These are phyloP conservation scores for Umbellularia californica DNA, from an alignment of 164 flowering plant genomes.

Conservation along the genomic window DNA sequence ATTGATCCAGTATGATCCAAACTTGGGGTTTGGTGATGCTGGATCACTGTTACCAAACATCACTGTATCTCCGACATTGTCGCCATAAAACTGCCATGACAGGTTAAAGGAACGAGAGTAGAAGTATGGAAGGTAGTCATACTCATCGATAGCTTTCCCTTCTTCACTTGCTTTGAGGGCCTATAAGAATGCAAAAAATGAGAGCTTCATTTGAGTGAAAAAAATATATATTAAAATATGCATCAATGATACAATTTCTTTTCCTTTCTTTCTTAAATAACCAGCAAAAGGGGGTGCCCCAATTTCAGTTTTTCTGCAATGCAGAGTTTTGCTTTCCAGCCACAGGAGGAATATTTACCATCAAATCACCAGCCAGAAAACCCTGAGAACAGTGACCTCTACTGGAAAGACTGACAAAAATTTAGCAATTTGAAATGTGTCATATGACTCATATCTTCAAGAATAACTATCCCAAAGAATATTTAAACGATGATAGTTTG, in stretches of 20 bases:
- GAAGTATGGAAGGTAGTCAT: conserved; percentile 96
- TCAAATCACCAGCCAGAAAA: not conserved
- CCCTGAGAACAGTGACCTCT: not conserved
- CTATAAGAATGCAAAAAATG: conserved; percentile 29
- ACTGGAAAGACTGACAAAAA: not conserved
- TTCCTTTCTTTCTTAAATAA: too few relatives aligned
- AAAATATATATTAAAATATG: not conserved
- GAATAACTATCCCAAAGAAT: too few relatives aligned
- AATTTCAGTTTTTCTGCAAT: not conserved
- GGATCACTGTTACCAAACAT: conserved; percentile 79
- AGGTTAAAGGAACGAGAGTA: conserved; percentile 88
- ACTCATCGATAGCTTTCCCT: conserved; percentile 68
- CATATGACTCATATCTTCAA: too few relatives aligned
- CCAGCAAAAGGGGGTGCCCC: not conserved
- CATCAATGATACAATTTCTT: too few relatives aligned
- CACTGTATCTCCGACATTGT: conserved; percentile 88
- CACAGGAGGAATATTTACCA: not conserved
- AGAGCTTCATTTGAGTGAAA: not conserved
- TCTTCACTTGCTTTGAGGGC: conserved; percentile 79
- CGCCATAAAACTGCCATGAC: conserved; percentile 98
- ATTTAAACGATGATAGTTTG: not conserved
- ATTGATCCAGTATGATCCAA: conserved; percentile 94
- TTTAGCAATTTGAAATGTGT: not conserved
- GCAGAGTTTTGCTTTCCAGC: not conserved
- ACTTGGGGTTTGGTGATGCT: conserved; percentile 58